Evolutionary conservation across 768 basidiomycete species (phyloP), one percentile per base, ranked within the genome.

Genomic region (Suillus lakei): DNA sequence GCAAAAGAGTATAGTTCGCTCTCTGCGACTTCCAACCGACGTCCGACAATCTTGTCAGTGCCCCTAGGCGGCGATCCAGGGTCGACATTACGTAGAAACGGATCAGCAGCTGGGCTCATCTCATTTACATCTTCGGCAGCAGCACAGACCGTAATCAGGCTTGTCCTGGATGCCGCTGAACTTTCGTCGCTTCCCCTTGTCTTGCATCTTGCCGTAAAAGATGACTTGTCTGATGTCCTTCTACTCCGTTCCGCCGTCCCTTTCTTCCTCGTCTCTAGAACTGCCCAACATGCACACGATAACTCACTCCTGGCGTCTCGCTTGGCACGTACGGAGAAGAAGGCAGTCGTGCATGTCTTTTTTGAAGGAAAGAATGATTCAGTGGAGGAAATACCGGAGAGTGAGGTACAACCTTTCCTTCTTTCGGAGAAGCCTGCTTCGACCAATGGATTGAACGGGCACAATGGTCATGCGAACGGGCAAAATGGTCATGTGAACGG

Each of bases 291-390:
- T 72, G 93, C 95, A 4, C 92, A 97, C 70, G 93, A 96, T 73
- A 90, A 98, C 76, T 92, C 95, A 28, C 80, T 98, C 41, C 85
- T 99, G 21, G 94, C 95, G 16, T 89, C 93, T 60, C 86, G 90
- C 50, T 79, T 98, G 59, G 93, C 97, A 0, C 84, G 84, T 43
- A 76, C 83, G 8, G 87, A 91, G 70, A 82, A 82, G 63, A 91
- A 87, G 69, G 89, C 90, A 6, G 93, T 97, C n/a, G 81, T 98
- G 30, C 97, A 98, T 74, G 88, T 85, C 16, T 98, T 95, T 77
- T 88, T 91, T 70, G 72, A 81, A 9, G 77, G 72, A 2, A 74
- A 74, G 2, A 74, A 79, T 26, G 80, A 83, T 32, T 68, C 73
- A 7, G 73, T 86, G 13, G 78, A 82, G 23, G 85, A 90, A 68